Evolutionary conservation across 208 protist genomes (phyloP), one percentile per base, ranked within the genome.

Genomic region (Wallacemonas collosoma): DNA sequence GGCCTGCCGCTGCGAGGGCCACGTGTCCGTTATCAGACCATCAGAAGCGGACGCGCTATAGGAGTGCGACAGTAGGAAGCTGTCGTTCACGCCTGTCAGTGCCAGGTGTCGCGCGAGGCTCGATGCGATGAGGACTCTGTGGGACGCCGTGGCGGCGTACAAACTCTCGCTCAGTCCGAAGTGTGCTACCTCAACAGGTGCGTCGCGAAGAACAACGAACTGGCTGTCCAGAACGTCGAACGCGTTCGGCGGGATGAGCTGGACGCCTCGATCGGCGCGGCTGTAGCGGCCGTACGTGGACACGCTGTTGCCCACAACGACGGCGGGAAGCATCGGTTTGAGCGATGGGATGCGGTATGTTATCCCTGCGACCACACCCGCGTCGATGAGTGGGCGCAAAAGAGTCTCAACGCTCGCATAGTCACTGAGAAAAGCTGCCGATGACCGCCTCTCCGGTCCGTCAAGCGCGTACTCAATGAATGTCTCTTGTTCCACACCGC

Each of bases 191-290:
- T 48, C 44, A 26, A 17, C 51, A 62, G 71, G 58, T 3, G 12
- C n/a, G 35, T 73, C 43, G 11, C 72, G 35, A 6, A 86, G 71
- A 26, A n/a, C 8, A 35, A 88, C 51, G 68, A 79, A 85, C 9
- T 63, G 15, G 8, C 64, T 61, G 50, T 77, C 40, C 9, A 82
- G 12, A 11, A 79, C 79, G 15, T 79, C 70, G 56, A 73, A 85
- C 57, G 68, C 80, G 71, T 82, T 78, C 12, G 83, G 79, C 41
- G 83, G 62, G 17, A 88, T 55, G 3, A 74, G 74, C 55, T 53
- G 17, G 57, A 87, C 17, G 1, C 36, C 51, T 17, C 12, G 2
- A 7, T 35, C 44, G 15, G 7, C n/a, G 54, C 50, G 4, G 61
- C 65, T 73, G 51, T 65, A 65, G n/a, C 43, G 60, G n/a, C 60